phyloP scores from a whole-genome alignment of 2,329 filamentous ascomycete species.

The Phyllosticta capitalensis region DNA sequence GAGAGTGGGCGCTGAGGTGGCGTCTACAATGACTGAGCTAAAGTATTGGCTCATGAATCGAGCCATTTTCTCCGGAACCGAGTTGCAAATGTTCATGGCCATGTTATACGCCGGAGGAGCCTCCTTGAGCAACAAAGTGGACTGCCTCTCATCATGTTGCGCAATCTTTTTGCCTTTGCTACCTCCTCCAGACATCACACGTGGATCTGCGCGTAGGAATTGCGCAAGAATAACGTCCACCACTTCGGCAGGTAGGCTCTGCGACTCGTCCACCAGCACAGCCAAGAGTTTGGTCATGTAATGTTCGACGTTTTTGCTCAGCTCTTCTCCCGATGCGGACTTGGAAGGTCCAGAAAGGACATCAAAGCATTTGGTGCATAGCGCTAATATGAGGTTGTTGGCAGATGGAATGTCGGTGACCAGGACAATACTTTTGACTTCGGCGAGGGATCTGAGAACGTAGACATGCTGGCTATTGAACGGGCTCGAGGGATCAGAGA shows the following conservation, averaged over 20 bases:
- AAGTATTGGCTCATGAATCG: constrained; percentile 94
- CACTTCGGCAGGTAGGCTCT: constrained; percentile 66
- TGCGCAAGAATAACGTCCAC: constrained; percentile 92
- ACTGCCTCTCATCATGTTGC: constrained; percentile 63
- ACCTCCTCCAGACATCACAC: constrained; percentile 32
- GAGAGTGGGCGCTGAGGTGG: constrained; percentile 40
- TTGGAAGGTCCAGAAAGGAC: constrained; percentile 73
- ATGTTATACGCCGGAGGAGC: constrained; percentile 91
- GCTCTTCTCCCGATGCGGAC: constrained; percentile 64
- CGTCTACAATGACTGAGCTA: constrained; percentile 89
- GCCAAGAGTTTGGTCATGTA: constrained; percentile 81
- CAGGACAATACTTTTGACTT: constrained; percentile 89
- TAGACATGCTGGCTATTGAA: constrained; percentile 93
- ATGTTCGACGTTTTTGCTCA: constrained; percentile 88
- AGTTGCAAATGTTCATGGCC: constrained; percentile 88
- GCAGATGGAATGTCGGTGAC: constrained; percentile 78
- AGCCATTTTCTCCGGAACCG: constrained; percentile 86
- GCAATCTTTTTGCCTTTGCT: constrained; percentile 43
- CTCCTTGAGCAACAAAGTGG: constrained; percentile 74
- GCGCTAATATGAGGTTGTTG: constrained; percentile 62
- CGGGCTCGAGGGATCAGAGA: constrained; percentile 76
- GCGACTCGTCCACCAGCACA: constrained; percentile 77
- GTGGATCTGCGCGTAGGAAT: constrained; percentile 79
- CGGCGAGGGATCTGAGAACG: constrained; percentile 76
- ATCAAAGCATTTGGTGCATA: constrained; percentile 89